Evolutionary conservation across 129 eudicot species (phyloP), one percentile per base, ranked within the genome.

Genomic region (Flaveria linearis): DNA sequence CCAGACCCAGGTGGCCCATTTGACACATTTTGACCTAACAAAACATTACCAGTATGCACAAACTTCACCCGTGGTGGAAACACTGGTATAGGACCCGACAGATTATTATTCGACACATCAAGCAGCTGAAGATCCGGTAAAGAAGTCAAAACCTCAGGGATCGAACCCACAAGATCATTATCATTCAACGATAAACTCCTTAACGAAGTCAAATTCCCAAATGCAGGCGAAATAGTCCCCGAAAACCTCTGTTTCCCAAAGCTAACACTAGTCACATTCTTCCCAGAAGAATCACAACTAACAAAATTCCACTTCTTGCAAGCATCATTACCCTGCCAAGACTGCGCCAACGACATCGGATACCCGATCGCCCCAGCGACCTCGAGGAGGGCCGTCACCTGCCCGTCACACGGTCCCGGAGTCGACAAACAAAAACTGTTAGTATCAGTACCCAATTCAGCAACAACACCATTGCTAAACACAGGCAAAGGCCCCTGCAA

Each of bases 51-150:
- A 0, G 51, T 18, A 61, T 28, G 69, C 22, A 28, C 49, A 26
- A 74, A 74, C 47, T 61, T 61, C 70, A 74, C 78, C 10, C 14
- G 61, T 46, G 1, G 1, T 45, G 30, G 60, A 41, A 74, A 74
- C 8, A 42, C 39, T 0, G 78, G 78, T 25, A 61, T 62, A 9
- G 5, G 13, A 1, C 78, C 78, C 0, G 61, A 74, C 7, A 74
- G 30, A 61, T 74, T 61, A 61, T 74, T 74, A 12, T 60, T 74
- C 15, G 78, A 74, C 46, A 74, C 78, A 74, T 74, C 46, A 43
- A 74, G n/a, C n/a, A 45, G 36, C 6, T 45, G 71, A 16, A 74
- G 47, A 43, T 74, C 12, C 1, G 17, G 17, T 22, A 74, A 42
- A 23, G 71, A 74, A 4, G 71, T 60, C 70, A 74, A 74, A 4